Evolutionary conservation across 1,284 basidiomycete species (phyloP), one percentile per base, ranked within the genome.

Genomic region (Blastosporella zonata): DNA sequence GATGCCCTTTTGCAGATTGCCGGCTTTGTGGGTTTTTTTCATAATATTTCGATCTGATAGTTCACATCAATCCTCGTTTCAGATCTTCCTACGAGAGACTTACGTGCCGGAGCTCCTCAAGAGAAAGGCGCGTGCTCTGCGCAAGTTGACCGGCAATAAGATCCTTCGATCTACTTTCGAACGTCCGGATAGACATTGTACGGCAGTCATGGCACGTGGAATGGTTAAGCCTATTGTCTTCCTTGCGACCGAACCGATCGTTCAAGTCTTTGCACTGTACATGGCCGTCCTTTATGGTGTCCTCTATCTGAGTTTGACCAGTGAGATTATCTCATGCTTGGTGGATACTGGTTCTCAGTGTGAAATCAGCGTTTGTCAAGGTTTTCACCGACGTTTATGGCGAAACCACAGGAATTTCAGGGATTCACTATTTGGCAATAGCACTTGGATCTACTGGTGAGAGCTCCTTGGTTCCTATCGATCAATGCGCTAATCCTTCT

Each of bases 361-460:
- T 44, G 17, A 39, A 18, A 36, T 20, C 9, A 63, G 63, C 62
- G 1, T 72, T 74, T 25, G 64, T 68, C 3, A 52, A 57, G 12
- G 67, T 72, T 9, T 75, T 71, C 47, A 60, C 60, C 3, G 46
- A 57, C 7, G 58, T 63, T 12, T 77, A 75, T 55, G 56, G 64
- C 25, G 60, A 74, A 55, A 53, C 53, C 2, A 58, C 60, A 8
- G 72, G 72, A 0, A 70, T 75, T 34, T 69, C 74, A 0, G 69
- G 70, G 1, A 54, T 74, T 20, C 69, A 74, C 55, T 77, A 75
- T 53, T 65, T 75, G 37, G 60, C 72, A 2, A 67, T 74, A 15
- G 68, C 65, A 2, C 37, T 67, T 10, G 66, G 66, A 27, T 63
- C 65, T 22, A 67, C 65, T 10, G 58, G 62, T 65, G 37, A 23